These are phyloP conservation scores for Backusella mclennaniae DNA, from an alignment of 192 early-diverging fungal genomes.

Conservation along the genomic window DNA sequence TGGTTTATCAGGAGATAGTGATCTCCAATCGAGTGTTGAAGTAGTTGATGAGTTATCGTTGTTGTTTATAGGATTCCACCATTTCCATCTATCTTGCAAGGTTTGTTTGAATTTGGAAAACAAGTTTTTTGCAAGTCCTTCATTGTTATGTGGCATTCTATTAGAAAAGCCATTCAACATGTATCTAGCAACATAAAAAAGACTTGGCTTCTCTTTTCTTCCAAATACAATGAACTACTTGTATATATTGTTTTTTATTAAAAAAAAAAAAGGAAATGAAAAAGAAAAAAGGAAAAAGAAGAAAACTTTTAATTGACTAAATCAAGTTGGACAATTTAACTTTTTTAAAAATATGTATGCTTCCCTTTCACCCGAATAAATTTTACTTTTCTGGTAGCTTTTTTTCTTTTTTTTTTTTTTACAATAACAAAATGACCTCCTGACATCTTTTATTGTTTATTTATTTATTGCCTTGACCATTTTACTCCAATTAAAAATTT, in stretches of 20 bases:
- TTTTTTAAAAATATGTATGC: slow-evolving; percentile 1
- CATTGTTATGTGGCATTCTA: background rate
- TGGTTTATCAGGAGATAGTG: slow-evolving; percentile 28
- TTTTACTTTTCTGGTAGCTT: slow-evolving; percentile 1
- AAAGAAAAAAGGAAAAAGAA: background rate
- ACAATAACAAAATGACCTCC: background rate
- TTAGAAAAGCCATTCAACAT: slow-evolving; percentile 11
- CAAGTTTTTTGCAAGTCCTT: background rate
- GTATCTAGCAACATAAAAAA: background rate
- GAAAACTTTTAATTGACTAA: background rate
- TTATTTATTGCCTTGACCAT: background rate
- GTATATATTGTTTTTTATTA: background rate
- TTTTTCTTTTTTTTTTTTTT: background rate
- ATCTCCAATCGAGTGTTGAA: slow-evolving; percentile 29
- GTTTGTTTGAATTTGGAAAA: background rate
- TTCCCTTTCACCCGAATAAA: slow-evolving; percentile 1
- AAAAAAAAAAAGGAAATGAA: background rate
- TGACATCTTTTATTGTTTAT: background rate
- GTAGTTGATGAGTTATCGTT: background rate
- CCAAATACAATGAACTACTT: background rate
- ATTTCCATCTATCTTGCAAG: background rate
- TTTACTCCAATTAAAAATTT: background rate
- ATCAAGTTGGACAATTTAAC: background rate
- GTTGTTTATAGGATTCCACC: background rate
- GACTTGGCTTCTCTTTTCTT: background rate